Base-by-base conservation (phyloP, 164 flowering plant genomes). In the Aristolochia contorta region DNA sequence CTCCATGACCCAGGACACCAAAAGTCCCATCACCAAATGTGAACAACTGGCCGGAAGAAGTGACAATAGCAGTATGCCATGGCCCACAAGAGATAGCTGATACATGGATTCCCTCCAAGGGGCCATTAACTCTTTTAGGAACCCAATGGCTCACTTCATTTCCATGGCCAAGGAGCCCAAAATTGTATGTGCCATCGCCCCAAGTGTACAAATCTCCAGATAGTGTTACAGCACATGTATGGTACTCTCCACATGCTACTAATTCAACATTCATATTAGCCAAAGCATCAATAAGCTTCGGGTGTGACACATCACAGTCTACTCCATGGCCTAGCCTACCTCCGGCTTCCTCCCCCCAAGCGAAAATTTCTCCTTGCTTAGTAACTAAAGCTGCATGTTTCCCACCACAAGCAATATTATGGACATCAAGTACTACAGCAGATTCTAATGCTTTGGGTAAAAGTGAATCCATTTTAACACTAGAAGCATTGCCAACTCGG, bases 291-390 rank as follows among this genome's bases (percentile, higher is more conserved):
- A 93, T 82, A 60, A 93, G 92, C 72, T 93, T 93, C 62, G 99
- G 99, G 61, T 93, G 94, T 65, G 77, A 67, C 56, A 90, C 97
- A 78, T 90, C 97, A 74, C 92, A 74, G 71, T 93, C 97, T 49
- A 93, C 86, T 69, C 99, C 99, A 78, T 93, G 99, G 48, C 99
- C 99, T 71, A 93, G 92, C 78, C 97, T 83, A 65, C 99, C 99
- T 46, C 97, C 95, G 4, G 82, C 80, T 74, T 93, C 99, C 74
- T 86, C 97, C 16, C 99, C 99, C 99, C 99, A 93, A 58, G 97
- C 86, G 60, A 93, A 93, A 54, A 88, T 77, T 65, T 93, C 99
- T 53, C 99, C 99, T 64, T 90, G 94, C 78, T 90, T 93, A 60
- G 92, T 93, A 24, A 93, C 99, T 61, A 93, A 67, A 64, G 90